phyloP scores from a whole-genome alignment of 345 rosid species.

The Brassica incana region DNA sequence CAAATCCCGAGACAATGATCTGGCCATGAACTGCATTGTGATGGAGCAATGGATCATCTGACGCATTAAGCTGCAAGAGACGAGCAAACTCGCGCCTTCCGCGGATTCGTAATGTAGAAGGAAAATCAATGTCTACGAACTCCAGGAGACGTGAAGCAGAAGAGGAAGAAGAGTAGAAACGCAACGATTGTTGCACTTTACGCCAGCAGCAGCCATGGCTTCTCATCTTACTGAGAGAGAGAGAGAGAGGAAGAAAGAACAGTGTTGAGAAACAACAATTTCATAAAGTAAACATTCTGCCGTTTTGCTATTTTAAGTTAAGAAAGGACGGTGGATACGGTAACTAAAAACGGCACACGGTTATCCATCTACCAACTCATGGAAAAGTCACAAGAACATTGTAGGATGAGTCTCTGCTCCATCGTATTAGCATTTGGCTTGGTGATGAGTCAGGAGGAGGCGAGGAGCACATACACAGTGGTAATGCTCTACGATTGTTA shows the following conservation, averaged over 20 bases:
- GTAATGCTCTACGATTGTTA: constrained; percentile 30
- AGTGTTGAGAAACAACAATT: neutral
- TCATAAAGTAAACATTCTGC: constrained; percentile 13
- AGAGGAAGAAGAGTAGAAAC: constrained; percentile 22
- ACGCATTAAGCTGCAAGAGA: constrained; percentile 44
- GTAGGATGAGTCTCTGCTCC: neutral
- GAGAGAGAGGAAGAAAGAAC: neutral
- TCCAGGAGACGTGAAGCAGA: constrained; percentile 28
- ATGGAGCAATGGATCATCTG: constrained; percentile 24
- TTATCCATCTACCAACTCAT: neutral
- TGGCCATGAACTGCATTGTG: constrained; percentile 52
- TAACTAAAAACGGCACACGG: neutral
- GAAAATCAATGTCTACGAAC: constrained; percentile 26
- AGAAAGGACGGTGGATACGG: constrained; percentile 10
- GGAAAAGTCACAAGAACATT: neutral
- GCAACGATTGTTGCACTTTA: constrained; percentile 18
- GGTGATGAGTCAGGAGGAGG: constrained; percentile 58
- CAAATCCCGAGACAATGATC: constrained; percentile 45
- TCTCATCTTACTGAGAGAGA: constrained; percentile 24
- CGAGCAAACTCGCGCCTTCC: constrained; percentile 43
- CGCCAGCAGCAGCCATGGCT: constrained; percentile 26
- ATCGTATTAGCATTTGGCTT: constrained; percentile 70
- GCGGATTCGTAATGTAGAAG: constrained; percentile 15
- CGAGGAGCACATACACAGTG: constrained; percentile 61
- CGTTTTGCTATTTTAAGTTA: neutral